Evolutionary conservation across 2,329 filamentous ascomycete genomes (phyloP), one percentile per base, ranked within the genome.

Genomic region (Penicillium janthinellum): DNA sequence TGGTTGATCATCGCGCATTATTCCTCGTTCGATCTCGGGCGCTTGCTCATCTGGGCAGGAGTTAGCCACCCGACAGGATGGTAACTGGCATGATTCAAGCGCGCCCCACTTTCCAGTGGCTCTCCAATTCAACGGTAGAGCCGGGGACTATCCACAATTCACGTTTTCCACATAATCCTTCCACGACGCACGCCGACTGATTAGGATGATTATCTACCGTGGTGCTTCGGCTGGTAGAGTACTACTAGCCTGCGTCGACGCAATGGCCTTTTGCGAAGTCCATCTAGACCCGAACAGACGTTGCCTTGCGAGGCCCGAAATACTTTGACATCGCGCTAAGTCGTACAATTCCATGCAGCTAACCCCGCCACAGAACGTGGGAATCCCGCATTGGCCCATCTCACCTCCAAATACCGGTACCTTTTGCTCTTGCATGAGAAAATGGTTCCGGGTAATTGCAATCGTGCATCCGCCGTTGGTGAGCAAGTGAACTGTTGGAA

Each of bases 321-420:
- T 47, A 28, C 17, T 41, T 28, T 25, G 45, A 35, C 45, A n/a
- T 17, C 31, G 12, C 47, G 35, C 25, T 20, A 28, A 49, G 38
- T 20, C 38, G 34, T 35, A 31, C 20, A 5, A 37, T 6, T 25
- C 17, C 35, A 28, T 49, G 54, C 58, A 54, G 17, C 42, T 47
- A 60, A 37, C 20, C 48, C 28, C 58, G 54, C 58, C 58, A 60
- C 54, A 20, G 41, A 60, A 60, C 58, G 55, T 57, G 31, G 41
- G 22, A 51, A 22, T 15, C n/a, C 37, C 28, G 17, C 37, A 57
- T 57, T 57, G 54, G 54, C 14, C 17, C 35, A 45, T 45, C 31
- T 10, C 28, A 52, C 5, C 12, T 14, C 12, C 17, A 12, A 20
- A 35, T 35, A 10, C 17, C 38, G 38, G 54, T 51, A 48, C 45